These are phyloP conservation scores for Podospora australis DNA, from an alignment of 495 filamentous ascomycete species.

Conservation along the genomic window DNA sequence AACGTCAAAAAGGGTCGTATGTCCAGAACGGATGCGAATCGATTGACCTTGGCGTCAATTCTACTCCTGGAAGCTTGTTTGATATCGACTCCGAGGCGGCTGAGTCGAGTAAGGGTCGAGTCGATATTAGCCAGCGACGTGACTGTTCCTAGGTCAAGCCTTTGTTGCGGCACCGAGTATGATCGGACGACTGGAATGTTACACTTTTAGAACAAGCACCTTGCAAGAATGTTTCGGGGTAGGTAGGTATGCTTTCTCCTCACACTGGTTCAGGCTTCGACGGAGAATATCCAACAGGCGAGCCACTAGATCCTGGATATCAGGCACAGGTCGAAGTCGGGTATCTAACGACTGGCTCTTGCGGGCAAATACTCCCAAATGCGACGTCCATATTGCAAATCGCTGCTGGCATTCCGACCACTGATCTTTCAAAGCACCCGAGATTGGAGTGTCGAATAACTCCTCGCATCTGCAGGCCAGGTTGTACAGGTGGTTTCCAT, in stretches of 20 bases:
- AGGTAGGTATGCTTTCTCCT: background rate
- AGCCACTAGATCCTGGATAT: constrained; percentile 1
- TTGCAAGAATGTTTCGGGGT: background rate
- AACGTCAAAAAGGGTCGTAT: background rate
- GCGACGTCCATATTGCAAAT: constrained; percentile 1
- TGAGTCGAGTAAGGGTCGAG: background rate
- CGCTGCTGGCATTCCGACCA: background rate
- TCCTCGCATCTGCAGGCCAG: constrained; percentile 1
- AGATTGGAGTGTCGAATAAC: background rate
- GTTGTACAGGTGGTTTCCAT: constrained; percentile 1
- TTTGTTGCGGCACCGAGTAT: background rate
- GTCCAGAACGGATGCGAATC: background rate
- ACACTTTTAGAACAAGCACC: background rate
- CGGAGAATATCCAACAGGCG: background rate
- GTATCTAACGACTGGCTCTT: background rate
- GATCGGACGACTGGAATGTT: background rate
- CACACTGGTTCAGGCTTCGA: background rate
- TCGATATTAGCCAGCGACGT: background rate
- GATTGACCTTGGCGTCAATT: background rate
- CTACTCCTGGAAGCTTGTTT: background rate
- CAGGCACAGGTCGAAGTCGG: background rate
- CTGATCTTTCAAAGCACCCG: background rate
- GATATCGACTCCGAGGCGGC: background rate
- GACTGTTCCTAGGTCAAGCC: background rate
- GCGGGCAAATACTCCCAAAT: background rate